These are phyloP conservation scores for Penicillium coprophilum DNA, from an alignment of 495 filamentous ascomycete genomes.

Conservation along the genomic window DNA sequence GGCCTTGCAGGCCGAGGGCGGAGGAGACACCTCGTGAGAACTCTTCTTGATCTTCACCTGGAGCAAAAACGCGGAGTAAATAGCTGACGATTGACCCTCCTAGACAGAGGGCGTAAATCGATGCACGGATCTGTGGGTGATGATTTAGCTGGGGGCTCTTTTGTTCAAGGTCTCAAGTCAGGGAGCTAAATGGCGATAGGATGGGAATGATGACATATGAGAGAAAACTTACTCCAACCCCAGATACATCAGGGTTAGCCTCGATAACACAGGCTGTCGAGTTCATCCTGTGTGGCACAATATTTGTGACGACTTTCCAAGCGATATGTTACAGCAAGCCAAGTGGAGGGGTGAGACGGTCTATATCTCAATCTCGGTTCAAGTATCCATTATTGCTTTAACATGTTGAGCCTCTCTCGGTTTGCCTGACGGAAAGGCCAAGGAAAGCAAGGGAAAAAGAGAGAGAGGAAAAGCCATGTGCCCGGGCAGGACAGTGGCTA, in stretches of 20 bases:
- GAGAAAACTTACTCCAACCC: slow-evolving; percentile 13
- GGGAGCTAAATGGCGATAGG: neutral
- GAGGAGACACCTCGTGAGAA: slow-evolving; percentile 21
- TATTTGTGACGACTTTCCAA: neutral
- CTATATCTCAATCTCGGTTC: slow-evolving; percentile 4
- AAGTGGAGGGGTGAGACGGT: neutral
- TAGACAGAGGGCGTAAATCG: slow-evolving; percentile 21
- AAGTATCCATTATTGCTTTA: neutral
- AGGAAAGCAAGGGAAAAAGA: neutral
- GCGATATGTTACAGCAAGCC: neutral
- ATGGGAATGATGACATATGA: neutral
- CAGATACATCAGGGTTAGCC: slow-evolving; percentile 20
- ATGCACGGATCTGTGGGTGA: slow-evolving; percentile 16
- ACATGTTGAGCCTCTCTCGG: neutral
- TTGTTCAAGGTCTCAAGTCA: neutral
- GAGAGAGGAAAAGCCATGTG: neutral
- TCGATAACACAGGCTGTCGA: slow-evolving; percentile 17
- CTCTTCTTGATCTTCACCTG: slow-evolving; percentile 21
- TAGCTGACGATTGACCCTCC: slow-evolving; percentile 21
- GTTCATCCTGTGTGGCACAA: slow-evolving; percentile 12
- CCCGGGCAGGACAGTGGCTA: slow-evolving; percentile 2
- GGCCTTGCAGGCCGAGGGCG: slow-evolving; percentile 21
- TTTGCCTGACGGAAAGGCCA: neutral
- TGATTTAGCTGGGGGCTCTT: neutral
- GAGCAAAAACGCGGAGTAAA: slow-evolving; percentile 15